Base-by-base conservation (phyloP, 305 asterid genomes). In the Fraxinus angustifolia region DNA sequence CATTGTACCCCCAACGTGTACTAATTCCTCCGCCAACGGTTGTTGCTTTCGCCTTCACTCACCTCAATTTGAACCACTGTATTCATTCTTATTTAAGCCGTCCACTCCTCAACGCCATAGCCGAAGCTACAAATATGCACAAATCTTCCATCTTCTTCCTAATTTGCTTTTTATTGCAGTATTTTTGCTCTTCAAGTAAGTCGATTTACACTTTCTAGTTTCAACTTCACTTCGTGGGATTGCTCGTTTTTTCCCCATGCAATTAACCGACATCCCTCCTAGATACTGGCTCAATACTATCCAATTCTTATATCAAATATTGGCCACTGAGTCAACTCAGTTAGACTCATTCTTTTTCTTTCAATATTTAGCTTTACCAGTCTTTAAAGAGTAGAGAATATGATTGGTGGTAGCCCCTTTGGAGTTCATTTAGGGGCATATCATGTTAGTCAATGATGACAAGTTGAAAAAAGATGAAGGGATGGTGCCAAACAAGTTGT, bases 381-480 rank as follows among this genome's bases (percentile, higher is more conserved):
- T 23, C 26, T 23, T 23, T 23, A 23, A 23, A 23, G 26, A 23
- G 26, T 23, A 23, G 26, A 23, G 26, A 23, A 23, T 23, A 23
- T 23, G 26, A 23, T 23, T 23, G 26, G 26, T 23, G 26, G 26
- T 23, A 23, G 26, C 26, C 26, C 26, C 34, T 31, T 14, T 67
- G 68, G n/a, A 80, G 23, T 19, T 72, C 34, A 53, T 80, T 80
- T 3, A 0, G 50, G 2, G 45, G 6, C 62, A 72, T 34, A 19
- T 45, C 71, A 80, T 38, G 19, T 34, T 4, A 0, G 17, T 80
- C n/a, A 80, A 19, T 16, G 77, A 78, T n/a, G 87, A 81, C 78
- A 80, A 19, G 71, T 80, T 77, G 77, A 53, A 82, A 72, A 82
- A 6, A 1, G 82, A 71, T 0, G 65, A 17, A 78, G 85, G 82